These are phyloP conservation scores for Corinectria fuckeliana DNA, from an alignment of 2,329 filamentous ascomycete species.

Conservation along the genomic window DNA sequence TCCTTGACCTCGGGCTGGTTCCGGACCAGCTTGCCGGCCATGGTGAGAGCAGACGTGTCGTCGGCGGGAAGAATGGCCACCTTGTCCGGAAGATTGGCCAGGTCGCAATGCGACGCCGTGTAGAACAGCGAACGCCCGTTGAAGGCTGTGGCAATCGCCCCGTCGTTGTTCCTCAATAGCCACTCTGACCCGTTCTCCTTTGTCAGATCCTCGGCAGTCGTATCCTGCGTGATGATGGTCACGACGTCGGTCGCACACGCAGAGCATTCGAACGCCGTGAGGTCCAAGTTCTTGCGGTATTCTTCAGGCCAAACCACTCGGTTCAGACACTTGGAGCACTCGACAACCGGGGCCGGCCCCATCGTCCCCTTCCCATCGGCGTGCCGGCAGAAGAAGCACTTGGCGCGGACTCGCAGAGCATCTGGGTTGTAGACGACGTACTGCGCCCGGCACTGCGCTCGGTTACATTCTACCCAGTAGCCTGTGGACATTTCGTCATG, in stretches of 20 bases:
- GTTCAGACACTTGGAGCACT: conserved; percentile 53
- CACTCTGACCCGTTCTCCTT: conserved; percentile 51
- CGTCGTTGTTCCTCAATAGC: conserved; percentile 51
- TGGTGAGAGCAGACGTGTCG: conserved; percentile 34
- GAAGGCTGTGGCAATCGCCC: conserved; percentile 46
- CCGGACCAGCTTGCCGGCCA: conserved; percentile 50
- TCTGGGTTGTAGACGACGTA: conserved; percentile 57
- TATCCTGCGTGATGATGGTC: conserved; percentile 47
- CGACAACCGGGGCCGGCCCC: conserved; percentile 47
- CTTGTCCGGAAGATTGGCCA: conserved; percentile 43
- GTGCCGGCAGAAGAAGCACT: conserved; percentile 57
- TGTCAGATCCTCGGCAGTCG: conserved; percentile 45
- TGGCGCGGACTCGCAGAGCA: conserved; percentile 51
- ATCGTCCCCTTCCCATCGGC: conserved; percentile 11
- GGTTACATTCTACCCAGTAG: conserved; percentile 56
- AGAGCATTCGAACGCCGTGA: conserved; percentile 47
- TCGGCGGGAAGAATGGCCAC: conserved; percentile 45
- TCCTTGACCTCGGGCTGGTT: conserved; percentile 47
- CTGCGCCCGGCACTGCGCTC: conserved; percentile 52
- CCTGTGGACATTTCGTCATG: conserved; percentile 42
- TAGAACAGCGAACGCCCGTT: conserved; percentile 49
- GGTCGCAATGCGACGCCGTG: conserved; percentile 42
- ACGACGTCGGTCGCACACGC: conserved; percentile 45
- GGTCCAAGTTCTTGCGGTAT: conserved; percentile 46
- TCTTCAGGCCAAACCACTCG: conserved; percentile 54